Percentiles rank a stretch among this genome's conserved stretches.
Evolutionary conservation across 208 protist genomes (phyloP).

Genomic region (Entamoeba histolytica): DNA sequence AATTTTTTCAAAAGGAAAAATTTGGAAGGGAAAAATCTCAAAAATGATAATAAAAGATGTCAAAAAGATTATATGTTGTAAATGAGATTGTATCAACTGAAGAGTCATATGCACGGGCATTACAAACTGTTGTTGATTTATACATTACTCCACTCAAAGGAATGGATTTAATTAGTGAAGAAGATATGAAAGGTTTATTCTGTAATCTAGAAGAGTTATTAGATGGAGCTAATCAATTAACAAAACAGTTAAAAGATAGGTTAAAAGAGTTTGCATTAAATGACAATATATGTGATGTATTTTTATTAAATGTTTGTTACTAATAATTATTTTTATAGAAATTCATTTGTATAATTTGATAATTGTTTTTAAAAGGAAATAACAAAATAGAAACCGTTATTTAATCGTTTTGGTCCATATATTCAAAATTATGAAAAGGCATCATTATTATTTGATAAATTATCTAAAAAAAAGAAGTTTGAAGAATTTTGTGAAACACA

Average conservation of each 20-base stretch:
- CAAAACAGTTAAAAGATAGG: background rate
- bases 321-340: no score
- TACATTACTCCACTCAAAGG: background rate
- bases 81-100: background rate
- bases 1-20: no score
- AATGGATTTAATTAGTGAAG: background rate
- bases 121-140: background rate
- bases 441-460: background rate
- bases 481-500: background rate
- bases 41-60: no score
- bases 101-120: background rate
- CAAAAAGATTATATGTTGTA: background rate
- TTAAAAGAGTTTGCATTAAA: background rate
- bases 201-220: background rate
- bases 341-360: no score
- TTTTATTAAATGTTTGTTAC: background rate
- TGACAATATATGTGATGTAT: background rate
- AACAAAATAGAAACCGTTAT: background rate
- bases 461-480: background rate
- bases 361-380: no score
- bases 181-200: background rate
- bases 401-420: background rate
- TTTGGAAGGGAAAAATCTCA: no score
- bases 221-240: background rate
- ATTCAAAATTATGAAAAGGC: background rate